Percentiles rank a stretch among this genome's conserved stretches.
Conservation (phyloP, 2,329 filamentous ascomycete genomes). For the Colletotrichum eleusines region DNA sequence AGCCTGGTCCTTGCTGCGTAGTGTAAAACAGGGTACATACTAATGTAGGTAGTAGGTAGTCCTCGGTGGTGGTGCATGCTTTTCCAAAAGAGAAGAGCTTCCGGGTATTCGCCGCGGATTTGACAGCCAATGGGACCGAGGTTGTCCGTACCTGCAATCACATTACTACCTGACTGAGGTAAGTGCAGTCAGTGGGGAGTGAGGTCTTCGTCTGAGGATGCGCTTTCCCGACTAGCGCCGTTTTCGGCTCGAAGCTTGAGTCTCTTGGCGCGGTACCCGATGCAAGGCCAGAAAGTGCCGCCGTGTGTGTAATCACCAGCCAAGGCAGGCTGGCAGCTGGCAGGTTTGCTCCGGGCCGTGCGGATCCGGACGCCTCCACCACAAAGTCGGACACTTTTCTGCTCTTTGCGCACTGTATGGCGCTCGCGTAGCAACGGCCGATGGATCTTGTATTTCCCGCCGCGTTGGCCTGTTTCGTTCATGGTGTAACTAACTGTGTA, state of each 20-base stretch:
- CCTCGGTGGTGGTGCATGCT: background rate
- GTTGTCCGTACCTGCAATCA: too few species aligned
- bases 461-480: conserved; percentile 11
- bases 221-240: conserved; percentile 27
- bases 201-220: conserved; percentile 9
- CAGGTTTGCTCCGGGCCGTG: conserved; percentile 16
- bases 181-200: too few species aligned
- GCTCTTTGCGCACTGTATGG: conserved; percentile 10
- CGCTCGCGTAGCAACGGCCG: conserved; percentile 1
- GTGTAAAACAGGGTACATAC: too few species aligned
- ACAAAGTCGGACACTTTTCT: background rate
- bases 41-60: too few species aligned
- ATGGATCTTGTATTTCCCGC: conserved; percentile 32
- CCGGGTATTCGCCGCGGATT: background rate
- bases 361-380: conserved; percentile 11
- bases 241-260: conserved; percentile 40
- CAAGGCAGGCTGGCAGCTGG: background rate
- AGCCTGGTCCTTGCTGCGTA: background rate
- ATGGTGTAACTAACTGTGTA: too few species aligned
- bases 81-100: background rate
- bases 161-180: too few species aligned
- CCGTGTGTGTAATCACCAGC: background rate
- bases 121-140: background rate
- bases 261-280: conserved; percentile 38
- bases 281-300: conserved; percentile 27